Percentiles rank a stretch among this genome's conserved stretches.
These are phyloP conservation scores for Cyclotella cryptica DNA, from an alignment of 108 stramenopile genomes.

Conservation along the genomic window DNA sequence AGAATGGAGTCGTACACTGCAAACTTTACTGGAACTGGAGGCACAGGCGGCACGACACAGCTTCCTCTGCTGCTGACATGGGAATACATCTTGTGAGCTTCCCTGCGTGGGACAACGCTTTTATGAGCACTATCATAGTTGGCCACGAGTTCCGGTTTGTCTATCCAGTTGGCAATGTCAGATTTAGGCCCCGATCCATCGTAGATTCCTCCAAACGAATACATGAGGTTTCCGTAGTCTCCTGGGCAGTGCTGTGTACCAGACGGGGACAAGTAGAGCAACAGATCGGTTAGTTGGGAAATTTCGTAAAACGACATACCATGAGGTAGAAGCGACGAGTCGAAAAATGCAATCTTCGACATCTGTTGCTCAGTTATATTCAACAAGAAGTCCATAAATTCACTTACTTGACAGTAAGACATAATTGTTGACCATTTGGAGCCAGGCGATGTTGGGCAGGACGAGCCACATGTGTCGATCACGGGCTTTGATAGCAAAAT, in stretches of 20 bases:
- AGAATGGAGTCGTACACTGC: slow-evolving; percentile 21
- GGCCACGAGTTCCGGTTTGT: slow-evolving; percentile 22
- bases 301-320: too few species aligned
- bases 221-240: slow-evolving; percentile 20
- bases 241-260: slow-evolving; percentile 20
- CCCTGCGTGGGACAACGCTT: slow-evolving; percentile 22
- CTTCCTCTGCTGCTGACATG: slow-evolving; percentile 27
- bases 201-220: slow-evolving; percentile 41
- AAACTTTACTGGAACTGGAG: neutral
- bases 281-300: too few species aligned
- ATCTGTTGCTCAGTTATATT: too few species aligned
- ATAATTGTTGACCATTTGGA: slow-evolving; percentile 29
- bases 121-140: slow-evolving; percentile 8
- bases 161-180: slow-evolving; percentile 29
- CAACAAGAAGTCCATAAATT: too few species aligned
- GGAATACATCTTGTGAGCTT: slow-evolving; percentile 25
- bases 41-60: neutral
- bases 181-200: slow-evolving; percentile 20
- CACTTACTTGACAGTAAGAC: slow-evolving; percentile 32
- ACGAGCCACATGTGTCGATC: slow-evolving; percentile 6
- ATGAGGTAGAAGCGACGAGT: too few species aligned
- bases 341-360: too few species aligned
- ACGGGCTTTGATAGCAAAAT: neutral
- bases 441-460: neutral
- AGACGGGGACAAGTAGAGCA: too few species aligned